Percentiles rank a stretch among this genome's conserved stretches.
Conservation (phyloP, 306 rosid species). For the Lathyrus sativus region DNA sequence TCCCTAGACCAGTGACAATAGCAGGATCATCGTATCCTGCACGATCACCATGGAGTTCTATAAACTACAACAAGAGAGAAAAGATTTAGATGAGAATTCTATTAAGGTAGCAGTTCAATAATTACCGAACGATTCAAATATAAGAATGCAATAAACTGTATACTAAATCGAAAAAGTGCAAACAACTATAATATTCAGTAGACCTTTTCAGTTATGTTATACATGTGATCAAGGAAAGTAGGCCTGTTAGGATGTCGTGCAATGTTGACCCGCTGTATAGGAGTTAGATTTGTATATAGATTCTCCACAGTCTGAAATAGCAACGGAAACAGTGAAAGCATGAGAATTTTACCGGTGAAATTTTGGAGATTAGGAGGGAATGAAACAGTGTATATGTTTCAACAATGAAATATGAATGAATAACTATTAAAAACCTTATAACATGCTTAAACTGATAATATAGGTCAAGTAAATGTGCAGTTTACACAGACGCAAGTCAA, state of each 20-base stretch:
- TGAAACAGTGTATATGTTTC: conserved; percentile 8
- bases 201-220: conserved; percentile 91
- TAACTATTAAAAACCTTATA: neutral
- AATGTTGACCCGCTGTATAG: conserved; percentile 78
- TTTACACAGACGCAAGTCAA: conserved; percentile 14
- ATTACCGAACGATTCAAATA: conserved; percentile 28
- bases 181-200: conserved; percentile 17
- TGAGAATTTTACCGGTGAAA: conserved; percentile 4
- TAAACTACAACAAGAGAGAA: conserved; percentile 59
- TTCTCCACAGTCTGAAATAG: conserved; percentile 73
- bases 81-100: conserved; percentile 20
- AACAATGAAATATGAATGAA: conserved; percentile 1
- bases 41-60: conserved; percentile 98
- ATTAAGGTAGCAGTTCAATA: conserved; percentile 33
- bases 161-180: neutral
- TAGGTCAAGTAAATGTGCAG: conserved; percentile 24
- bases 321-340: conserved; percentile 33
- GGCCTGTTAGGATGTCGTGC: conserved; percentile 99
- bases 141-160: conserved; percentile 31
- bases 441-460: conserved; percentile 6
- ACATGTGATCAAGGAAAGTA: conserved; percentile 88
- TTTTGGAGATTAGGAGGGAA: conserved; percentile 12
- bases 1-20: conserved; percentile 89
- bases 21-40: conserved; percentile 97
- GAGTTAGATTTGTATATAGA: conserved; percentile 69